A percentile compares a stretch with the other conserved stretches of the same genome.
Evolutionary conservation across 768 basidiomycete genomes (phyloP).

Genomic region (Leccinum disarticulatum): DNA sequence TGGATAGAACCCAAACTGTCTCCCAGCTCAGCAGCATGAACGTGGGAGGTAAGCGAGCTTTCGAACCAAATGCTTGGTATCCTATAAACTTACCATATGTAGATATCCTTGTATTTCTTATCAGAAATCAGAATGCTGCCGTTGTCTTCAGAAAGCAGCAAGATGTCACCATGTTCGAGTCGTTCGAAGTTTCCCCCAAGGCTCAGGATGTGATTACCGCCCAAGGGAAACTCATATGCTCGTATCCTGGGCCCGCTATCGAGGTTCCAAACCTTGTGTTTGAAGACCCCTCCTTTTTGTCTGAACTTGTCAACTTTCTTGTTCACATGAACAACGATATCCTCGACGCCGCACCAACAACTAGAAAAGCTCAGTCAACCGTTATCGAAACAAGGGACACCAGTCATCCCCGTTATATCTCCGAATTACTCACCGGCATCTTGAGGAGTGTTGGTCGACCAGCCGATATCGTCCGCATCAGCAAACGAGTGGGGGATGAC

Average conservation of each 20-base stretch:
- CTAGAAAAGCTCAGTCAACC: constrained; percentile 4
- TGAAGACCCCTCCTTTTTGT: constrained; percentile 30
- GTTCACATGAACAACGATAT: constrained; percentile 32
- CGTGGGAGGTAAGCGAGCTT: constrained; percentile 4
- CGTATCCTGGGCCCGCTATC: constrained; percentile 46
- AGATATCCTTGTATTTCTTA: constrained; percentile 41
- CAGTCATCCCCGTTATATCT: neutral
- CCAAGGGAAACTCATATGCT: constrained; percentile 43
- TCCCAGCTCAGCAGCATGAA: constrained; percentile 12
- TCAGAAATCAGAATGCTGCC: constrained; percentile 48
- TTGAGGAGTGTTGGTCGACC: neutral
- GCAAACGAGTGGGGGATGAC: constrained; percentile 6
- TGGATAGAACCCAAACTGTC: constrained; percentile 9
- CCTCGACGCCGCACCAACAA: constrained; percentile 25
- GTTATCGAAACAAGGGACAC: constrained; percentile 11
- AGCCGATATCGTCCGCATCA: neutral
- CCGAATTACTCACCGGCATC: neutral
- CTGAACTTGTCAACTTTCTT: constrained; percentile 40
- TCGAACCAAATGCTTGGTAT: neutral
- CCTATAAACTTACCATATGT: neutral
- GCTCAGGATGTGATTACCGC: constrained; percentile 34
- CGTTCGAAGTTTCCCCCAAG: constrained; percentile 44
- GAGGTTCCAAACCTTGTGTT: constrained; percentile 31
- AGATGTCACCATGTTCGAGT: constrained; percentile 36
- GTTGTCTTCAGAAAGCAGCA: constrained; percentile 37